Evolutionary conservation across 2,329 filamentous ascomycete species (phyloP), one percentile per base, ranked within the genome.

Genomic region (Pyrenophora teres): DNA sequence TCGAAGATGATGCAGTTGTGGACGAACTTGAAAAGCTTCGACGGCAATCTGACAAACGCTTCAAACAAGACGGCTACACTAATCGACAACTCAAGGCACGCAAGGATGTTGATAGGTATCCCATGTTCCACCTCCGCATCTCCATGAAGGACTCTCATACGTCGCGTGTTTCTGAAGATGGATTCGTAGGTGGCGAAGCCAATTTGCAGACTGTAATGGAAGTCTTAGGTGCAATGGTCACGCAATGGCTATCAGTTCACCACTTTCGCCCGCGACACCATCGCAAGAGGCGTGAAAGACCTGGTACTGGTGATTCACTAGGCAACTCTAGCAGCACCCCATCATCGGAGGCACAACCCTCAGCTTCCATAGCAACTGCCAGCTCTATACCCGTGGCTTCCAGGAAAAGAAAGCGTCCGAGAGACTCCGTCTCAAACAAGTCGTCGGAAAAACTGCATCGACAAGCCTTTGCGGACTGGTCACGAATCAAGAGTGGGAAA

Each of bases 81-180:
- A 74, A 70, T 27, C 80, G 74, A 56, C 82, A 85, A 51, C 60
- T 82, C 32, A 84, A 79, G 64, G 73, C 71, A 6, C 80, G 78
- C 37, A 93, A 90, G 67, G 81, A 85, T 0, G 77, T 92, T 8
- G 91, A 97, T 64, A 83, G 85, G 43, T 94, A 90, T 86, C 92
- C 93, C 0, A 93, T 93, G 86, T 97, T 96, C 64, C 88, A 87
- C 62, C 75, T 97, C n/a, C 84, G 84, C 23, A 82, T 96, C 31
- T 75, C 79, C 2, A 64, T 81, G 7, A 65, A 60, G 16, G 53
- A 64, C 6, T 38, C 49, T 7, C 13, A 42, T n/a, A 21, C 38
- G 13, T 40, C 51, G 18, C 52, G 39, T 2, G 27, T 47, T 5
- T 23, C 39, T 10, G 70, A 64, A 23, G 67, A 71, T 23, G 33